Evolutionary conservation across 1,139 yeast genomes (phyloP).

Genomic region (Taphrina pruni): DNA sequence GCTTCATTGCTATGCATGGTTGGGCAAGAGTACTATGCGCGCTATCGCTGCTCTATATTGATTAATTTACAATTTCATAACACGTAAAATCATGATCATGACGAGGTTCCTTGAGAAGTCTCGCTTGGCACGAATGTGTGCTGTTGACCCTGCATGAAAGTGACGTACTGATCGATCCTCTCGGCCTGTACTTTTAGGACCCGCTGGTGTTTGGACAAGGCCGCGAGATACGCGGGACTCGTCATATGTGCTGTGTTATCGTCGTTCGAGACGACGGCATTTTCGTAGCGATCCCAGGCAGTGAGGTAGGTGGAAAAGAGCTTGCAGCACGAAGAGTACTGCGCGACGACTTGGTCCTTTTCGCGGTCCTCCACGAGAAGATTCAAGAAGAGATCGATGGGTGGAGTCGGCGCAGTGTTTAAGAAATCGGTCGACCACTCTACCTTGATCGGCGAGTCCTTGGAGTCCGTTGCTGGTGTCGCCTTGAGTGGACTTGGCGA

Average conservation of each 20-base stretch:
- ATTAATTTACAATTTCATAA: background rate
- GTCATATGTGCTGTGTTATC: background rate
- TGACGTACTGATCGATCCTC: conserved; percentile 1
- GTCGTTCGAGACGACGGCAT: no score
- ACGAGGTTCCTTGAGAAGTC: background rate
- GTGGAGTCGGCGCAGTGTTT: background rate
- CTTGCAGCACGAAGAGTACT: background rate
- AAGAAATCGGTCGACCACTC: background rate
- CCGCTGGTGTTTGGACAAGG: background rate
- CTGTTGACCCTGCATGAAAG: background rate
- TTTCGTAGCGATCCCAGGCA: background rate
- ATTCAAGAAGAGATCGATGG: background rate
- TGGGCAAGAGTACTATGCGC: background rate
- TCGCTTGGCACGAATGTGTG: background rate
- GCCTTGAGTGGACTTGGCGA: conserved; percentile 1
- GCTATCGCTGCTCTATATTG: conserved; percentile 9
- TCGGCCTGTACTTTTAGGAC: background rate
- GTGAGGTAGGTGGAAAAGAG: conserved; percentile 2
- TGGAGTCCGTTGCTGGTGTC: background rate
- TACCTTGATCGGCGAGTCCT: background rate
- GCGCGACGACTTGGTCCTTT: background rate
- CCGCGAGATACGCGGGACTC: background rate
- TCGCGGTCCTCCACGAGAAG: background rate
- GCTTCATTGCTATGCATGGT: background rate
- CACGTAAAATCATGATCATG: background rate